These are phyloP conservation scores for Yamadazyma triangularis DNA, from an alignment of 1,139 yeast genomes.

Conservation along the genomic window DNA sequence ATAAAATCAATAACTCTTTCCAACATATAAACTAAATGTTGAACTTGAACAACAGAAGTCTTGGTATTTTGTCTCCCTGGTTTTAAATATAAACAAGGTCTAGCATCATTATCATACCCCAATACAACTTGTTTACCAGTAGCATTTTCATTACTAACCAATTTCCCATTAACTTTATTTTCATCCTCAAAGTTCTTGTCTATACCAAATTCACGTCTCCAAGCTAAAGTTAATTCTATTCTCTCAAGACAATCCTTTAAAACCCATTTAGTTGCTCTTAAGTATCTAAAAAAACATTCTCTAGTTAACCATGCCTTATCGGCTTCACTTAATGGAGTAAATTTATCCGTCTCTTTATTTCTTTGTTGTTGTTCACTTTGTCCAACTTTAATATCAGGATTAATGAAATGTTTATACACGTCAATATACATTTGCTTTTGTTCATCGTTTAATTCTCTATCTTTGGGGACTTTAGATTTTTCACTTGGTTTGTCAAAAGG, in stretches of 20 bases:
- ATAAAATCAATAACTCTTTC: constrained; percentile 87
- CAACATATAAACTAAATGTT: constrained; percentile 85
- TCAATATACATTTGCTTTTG: constrained; percentile 55
- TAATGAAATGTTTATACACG: constrained; percentile 57
- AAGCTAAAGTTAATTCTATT: constrained; percentile 39
- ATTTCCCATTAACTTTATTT: constrained; percentile 28
- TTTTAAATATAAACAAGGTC: constrained; percentile 86
- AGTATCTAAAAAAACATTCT: constrained; percentile 44
- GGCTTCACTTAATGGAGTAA: constrained; percentile 17
- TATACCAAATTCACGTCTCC: constrained; percentile 48
- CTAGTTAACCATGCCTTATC: constrained; percentile 46
- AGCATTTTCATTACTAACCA: constrained; percentile 66
- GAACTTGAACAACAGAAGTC: constrained; percentile 81
- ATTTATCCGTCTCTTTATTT: constrained; percentile 14
- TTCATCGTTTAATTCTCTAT: constrained; percentile 42
- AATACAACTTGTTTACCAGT: constrained; percentile 87
- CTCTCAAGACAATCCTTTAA: constrained; percentile 36
- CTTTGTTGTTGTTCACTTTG: constrained; percentile 35
- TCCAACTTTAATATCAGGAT: constrained; percentile 37
- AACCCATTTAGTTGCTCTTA: constrained; percentile 47
- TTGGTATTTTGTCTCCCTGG: constrained; percentile 94
- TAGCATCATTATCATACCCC: constrained; percentile 82
- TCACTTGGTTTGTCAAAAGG: constrained; percentile 55
- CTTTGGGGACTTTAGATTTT: constrained; percentile 48
- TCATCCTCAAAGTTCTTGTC: constrained; percentile 26